These are phyloP conservation scores for Colletotrichum sp. DNA, from an alignment of 2,329 filamentous ascomycete species.

Conservation along the genomic window DNA sequence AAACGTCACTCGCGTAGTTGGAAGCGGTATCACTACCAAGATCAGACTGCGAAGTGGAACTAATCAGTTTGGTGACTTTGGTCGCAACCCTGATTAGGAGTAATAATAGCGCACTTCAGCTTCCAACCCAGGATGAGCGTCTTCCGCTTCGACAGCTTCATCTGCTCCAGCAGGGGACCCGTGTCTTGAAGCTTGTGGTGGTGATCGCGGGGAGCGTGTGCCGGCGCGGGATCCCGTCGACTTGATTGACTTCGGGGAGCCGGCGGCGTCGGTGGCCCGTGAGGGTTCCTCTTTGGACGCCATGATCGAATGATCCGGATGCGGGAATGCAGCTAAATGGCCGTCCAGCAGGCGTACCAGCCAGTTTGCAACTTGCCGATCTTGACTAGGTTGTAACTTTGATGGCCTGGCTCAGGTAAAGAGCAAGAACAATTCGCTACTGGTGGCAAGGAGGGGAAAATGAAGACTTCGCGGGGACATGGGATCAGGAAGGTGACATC, in stretches of 20 bases:
- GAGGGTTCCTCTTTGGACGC: neutral
- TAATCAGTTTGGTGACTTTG: neutral
- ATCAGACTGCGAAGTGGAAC: neutral
- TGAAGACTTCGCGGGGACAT: neutral
- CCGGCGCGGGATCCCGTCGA: neutral
- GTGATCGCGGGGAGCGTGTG: neutral
- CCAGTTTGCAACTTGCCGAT: neutral
- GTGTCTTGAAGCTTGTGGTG: neutral
- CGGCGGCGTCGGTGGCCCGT: neutral
- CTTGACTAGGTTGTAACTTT: neutral
- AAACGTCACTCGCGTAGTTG: slow-evolving; percentile 21
- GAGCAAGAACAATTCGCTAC: neutral
- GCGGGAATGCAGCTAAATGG: neutral
- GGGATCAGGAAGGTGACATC: neutral
- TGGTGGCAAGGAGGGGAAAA: neutral
- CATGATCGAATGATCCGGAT: neutral
- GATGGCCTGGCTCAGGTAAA: neutral
- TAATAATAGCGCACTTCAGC: neutral
- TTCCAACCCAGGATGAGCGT: neutral
- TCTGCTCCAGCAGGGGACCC: neutral
- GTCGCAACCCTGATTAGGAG: neutral
- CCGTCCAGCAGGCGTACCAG: neutral
- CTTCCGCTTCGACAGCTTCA: neutral
- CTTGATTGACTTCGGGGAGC: neutral
- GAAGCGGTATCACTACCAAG: slow-evolving; percentile 20